These are phyloP conservation scores for Phlebiopsis flavidoalba DNA, from an alignment of 768 basidiomycete species.

Conservation along the genomic window DNA sequence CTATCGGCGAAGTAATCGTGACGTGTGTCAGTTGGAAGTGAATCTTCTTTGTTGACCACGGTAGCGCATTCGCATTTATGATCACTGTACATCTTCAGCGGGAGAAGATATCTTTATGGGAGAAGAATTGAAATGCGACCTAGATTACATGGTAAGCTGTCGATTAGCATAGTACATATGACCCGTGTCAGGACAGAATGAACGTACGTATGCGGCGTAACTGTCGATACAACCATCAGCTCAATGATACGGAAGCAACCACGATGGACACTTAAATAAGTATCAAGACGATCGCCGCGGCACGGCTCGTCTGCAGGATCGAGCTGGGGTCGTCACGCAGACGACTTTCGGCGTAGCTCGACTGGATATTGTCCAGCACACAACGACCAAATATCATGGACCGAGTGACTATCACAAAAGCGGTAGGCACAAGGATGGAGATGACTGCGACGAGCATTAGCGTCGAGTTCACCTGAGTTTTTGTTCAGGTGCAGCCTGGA, in stretches of 20 bases:
- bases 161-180: no score
- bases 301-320: slow-evolving; percentile 42
- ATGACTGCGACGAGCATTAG: slow-evolving; percentile 31
- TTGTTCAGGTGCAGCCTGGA: slow-evolving; percentile 52
- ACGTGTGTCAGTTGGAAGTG: not conserved
- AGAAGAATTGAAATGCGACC: slow-evolving; percentile 51
- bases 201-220: slow-evolving; percentile 26
- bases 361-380: slow-evolving; percentile 19
- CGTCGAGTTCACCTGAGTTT: slow-evolving; percentile 31
- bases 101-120: slow-evolving; percentile 41
- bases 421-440: slow-evolving; percentile 31
- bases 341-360: slow-evolving; percentile 31
- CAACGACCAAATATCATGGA: slow-evolving; percentile 1
- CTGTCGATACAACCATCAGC: slow-evolving; percentile 10
- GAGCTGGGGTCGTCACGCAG: slow-evolving; percentile 34
- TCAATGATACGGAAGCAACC: not conserved
- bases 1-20: not conserved
- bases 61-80: not conserved
- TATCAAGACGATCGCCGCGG: slow-evolving; percentile 42
- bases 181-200: not conserved
- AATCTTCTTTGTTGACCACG: not conserved
- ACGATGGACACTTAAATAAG: slow-evolving; percentile 28
- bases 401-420: slow-evolving; percentile 29
- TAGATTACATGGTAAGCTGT: slow-evolving; percentile 19
- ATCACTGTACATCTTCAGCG: not conserved